A percentile compares a stretch with the other conserved stretches of the same genome.
Conservation (phyloP, 768 basidiomycete genomes). For the Leccinum boreale region DNA sequence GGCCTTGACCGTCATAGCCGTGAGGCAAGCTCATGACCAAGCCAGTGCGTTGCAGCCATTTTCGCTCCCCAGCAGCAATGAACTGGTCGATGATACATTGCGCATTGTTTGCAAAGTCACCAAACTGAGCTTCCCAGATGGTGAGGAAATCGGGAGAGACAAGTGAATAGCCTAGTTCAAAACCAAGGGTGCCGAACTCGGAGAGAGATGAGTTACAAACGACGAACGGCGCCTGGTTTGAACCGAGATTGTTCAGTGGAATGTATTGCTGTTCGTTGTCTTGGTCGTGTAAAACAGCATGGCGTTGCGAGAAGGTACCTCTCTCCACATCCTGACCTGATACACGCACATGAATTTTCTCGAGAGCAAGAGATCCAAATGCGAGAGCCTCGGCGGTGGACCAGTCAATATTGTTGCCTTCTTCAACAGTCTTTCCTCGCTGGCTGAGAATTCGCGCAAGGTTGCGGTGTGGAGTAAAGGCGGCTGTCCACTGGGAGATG, state of each 20-base stretch:
- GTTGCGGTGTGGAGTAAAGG: conserved; percentile 88
- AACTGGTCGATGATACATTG: conserved; percentile 99
- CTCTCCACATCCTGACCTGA: conserved; percentile 99
- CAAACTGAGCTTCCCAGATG: conserved; percentile 99
- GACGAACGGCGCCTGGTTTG: conserved; percentile 88
- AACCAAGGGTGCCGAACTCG: conserved; percentile 92
- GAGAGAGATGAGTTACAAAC: conserved; percentile 97
- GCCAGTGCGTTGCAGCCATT: conserved; percentile 94
- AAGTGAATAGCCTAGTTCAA: conserved; percentile 97
- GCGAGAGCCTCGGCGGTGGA: conserved; percentile 98
- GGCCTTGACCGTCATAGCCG: conserved; percentile 98
- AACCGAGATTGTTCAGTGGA: conserved; percentile 84
- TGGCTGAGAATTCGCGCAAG: conserved; percentile 86
- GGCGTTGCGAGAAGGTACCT: conserved; percentile 98
- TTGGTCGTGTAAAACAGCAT: conserved; percentile 97
- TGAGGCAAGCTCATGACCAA: conserved; percentile 88
- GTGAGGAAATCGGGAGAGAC: conserved; percentile 91
- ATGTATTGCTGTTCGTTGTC: conserved; percentile 86
- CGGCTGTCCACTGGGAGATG: conserved; percentile 81
- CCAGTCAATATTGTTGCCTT: conserved; percentile 94
- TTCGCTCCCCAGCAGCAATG: conserved; percentile 94
- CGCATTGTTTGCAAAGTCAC: conserved; percentile 97
- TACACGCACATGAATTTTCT: conserved; percentile 90
- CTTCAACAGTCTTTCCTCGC: conserved; percentile 88
- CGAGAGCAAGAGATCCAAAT: conserved; percentile 88